Conservation (phyloP, 805 yeast genomes). For the Kluyveromyces lactis region DNA sequence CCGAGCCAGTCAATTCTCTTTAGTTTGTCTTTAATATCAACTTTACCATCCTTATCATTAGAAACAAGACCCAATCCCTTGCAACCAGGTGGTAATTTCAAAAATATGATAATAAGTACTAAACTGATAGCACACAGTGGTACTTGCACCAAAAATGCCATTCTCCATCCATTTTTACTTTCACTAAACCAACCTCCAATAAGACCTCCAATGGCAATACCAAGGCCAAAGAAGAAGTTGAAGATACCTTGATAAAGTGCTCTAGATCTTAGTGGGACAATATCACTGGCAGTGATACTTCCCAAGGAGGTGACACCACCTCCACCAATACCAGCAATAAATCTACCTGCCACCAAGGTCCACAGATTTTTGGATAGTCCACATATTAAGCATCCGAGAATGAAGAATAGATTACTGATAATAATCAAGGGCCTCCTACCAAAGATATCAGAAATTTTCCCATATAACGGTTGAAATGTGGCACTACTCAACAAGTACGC, state of each 20-base stretch:
- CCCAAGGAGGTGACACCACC: constrained; percentile 74
- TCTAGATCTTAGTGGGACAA: constrained; percentile 67
- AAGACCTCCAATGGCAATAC: constrained; percentile 66
- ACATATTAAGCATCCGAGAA: constrained; percentile 50
- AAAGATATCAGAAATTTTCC: constrained; percentile 63
- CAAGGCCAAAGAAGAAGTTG: constrained; percentile 67
- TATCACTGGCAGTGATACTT: constrained; percentile 68
- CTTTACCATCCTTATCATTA: constrained; percentile 25
- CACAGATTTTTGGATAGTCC: constrained; percentile 40
- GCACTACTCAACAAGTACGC: constrained; percentile 61
- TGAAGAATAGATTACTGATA: constrained; percentile 47
- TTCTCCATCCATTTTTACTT: constrained; percentile 51
- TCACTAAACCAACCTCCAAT: constrained; percentile 55
- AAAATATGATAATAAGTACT: constrained; percentile 33
- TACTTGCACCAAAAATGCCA: constrained; percentile 45
- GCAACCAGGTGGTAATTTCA: constrained; percentile 30
- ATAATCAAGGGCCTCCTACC: constrained; percentile 51
- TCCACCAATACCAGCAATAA: constrained; percentile 82
- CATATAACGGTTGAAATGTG: constrained; percentile 66
- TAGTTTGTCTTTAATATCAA: constrained; percentile 38
- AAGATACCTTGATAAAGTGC: constrained; percentile 80
- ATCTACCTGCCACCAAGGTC: constrained; percentile 45
- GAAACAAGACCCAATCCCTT: constrained; percentile 20
- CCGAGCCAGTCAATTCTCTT: constrained; percentile 51
- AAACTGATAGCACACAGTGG: constrained; percentile 48